phyloP scores from a whole-genome alignment of 2,329 filamentous ascomycete genomes.

The Cladophialophora exuberans region DNA sequence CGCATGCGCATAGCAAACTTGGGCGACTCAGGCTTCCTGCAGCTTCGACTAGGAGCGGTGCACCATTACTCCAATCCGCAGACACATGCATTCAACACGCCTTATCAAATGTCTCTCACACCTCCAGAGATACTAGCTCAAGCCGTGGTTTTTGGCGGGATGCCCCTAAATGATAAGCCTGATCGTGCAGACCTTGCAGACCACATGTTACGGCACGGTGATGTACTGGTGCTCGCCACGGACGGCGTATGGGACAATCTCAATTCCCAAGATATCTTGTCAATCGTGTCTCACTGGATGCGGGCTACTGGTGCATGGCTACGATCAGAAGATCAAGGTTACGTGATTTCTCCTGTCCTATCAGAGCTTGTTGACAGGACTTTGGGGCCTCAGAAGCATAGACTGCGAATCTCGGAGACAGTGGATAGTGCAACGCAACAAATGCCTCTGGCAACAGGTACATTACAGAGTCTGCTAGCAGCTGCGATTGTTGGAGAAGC shows the following conservation, averaged over 20 bases:
- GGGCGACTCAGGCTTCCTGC: constrained; percentile 91
- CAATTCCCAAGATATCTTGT: constrained; percentile 84
- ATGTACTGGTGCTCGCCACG: constrained; percentile 90
- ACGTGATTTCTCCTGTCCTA: constrained; percentile 66
- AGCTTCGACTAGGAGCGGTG: constrained; percentile 82
- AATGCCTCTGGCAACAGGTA: constrained; percentile 41
- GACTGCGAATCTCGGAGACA: constrained; percentile 11
- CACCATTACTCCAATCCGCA: constrained; percentile 82
- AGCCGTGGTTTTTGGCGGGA: constrained; percentile 80
- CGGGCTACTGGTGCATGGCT: constrained; percentile 73
- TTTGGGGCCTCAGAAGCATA: constrained; percentile 42
- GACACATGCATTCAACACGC: constrained; percentile 97
- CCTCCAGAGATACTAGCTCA: constrained; percentile 78
- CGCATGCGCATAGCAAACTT: constrained; percentile 87
- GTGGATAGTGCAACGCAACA: constrained; percentile 1
- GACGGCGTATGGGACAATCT: constrained; percentile 97
- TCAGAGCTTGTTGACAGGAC: constrained; percentile 53
- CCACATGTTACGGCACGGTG: constrained; percentile 80
- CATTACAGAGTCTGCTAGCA: constrained; percentile 77
- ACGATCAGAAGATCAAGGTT: constrained; percentile 58
- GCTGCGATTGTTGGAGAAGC: constrained; percentile 78
- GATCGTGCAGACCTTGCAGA: constrained; percentile 79
- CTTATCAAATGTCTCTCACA: constrained; percentile 89
- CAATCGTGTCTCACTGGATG: constrained; percentile 79
- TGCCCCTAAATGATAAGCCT: constrained; percentile 79